A percentile compares a stretch with the other conserved stretches of the same genome.
phyloP scores from a whole-genome alignment of 73 alveolate species.

The Symbiodinium pilosum region DNA sequence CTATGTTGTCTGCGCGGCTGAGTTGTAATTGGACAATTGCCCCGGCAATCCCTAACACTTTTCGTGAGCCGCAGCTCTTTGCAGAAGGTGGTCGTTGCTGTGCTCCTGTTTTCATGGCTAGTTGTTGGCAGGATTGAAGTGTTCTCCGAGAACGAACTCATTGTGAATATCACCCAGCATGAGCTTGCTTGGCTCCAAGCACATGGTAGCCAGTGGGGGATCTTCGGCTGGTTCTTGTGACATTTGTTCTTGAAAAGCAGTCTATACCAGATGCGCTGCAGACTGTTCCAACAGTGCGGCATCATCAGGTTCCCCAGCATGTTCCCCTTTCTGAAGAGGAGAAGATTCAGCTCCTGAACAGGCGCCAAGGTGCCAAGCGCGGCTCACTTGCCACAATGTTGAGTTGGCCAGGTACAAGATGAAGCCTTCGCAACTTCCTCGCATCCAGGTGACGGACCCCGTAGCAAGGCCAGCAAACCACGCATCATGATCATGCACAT shows the following conservation, averaged over 20 bases:
- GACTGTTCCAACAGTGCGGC: too few relatives aligned
- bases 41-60: too few relatives aligned
- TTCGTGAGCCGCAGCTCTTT: not conserved
- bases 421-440: conserved; percentile 98
- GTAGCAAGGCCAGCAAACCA: conserved; percentile 96
- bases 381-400: too few relatives aligned
- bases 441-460: conserved; percentile 98
- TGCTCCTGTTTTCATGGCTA: not conserved
- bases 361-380: conserved; percentile 15
- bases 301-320: conserved; percentile 98
- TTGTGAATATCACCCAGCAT: conserved; percentile 98
- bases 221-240: not conserved
- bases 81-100: not conserved
- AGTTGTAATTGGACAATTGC: too few relatives aligned
- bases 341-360: conserved; percentile 97
- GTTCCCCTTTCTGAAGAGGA: conserved; percentile 97
- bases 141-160: conserved; percentile 97
- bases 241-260: too few relatives aligned
- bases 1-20: too few relatives aligned
- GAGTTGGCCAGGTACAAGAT: conserved; percentile 98
- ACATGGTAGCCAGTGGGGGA: not conserved
- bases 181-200: conserved; percentile 95
- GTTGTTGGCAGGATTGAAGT: conserved; percentile 96
- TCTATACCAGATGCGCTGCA: too few relatives aligned
- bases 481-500: not conserved